These are phyloP conservation scores for Fragilaria crotonensis DNA, from an alignment of 108 stramenopile species.

Conservation along the genomic window DNA sequence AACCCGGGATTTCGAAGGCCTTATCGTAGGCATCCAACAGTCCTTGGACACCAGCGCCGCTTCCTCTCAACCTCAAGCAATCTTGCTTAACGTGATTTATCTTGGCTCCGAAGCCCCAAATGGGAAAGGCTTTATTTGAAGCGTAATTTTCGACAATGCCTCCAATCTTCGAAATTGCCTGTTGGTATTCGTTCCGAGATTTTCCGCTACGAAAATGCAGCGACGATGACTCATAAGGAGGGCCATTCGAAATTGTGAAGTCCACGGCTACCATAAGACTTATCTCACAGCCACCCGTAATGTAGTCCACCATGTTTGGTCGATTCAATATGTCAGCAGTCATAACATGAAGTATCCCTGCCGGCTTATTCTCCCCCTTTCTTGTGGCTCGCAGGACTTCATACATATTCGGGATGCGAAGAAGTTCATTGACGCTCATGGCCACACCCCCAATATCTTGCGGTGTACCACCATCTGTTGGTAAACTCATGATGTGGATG, in stretches of 20 bases:
- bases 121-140: slow-evolving; percentile 48
- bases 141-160: slow-evolving; percentile 53
- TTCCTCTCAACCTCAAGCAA: slow-evolving; percentile 37
- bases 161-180: slow-evolving; percentile 67
- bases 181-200: slow-evolving; percentile 66
- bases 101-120: slow-evolving; percentile 89
- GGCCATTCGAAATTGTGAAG: slow-evolving; percentile 57
- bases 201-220: slow-evolving; percentile 37
- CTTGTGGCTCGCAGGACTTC: slow-evolving; percentile 31
- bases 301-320: slow-evolving; percentile 49
- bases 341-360: slow-evolving; percentile 35
- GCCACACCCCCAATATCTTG: slow-evolving; percentile 55
- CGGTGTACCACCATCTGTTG: slow-evolving; percentile 34
- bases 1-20: slow-evolving; percentile 43
- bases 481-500: slow-evolving; percentile 58
- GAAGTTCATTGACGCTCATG: slow-evolving; percentile 36
- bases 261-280: slow-evolving; percentile 75
- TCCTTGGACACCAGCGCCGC: slow-evolving; percentile 49
- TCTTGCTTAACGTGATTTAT: no score
- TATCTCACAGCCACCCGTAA: slow-evolving; percentile 51
- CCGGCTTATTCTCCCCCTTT: slow-evolving; percentile 19
- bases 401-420: slow-evolving; percentile 23
- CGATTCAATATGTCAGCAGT: slow-evolving; percentile 30
- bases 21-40: slow-evolving; percentile 62
- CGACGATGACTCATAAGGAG: slow-evolving; percentile 30